Base-by-base conservation (phyloP, 768 basidiomycete genomes). In the Xerocomellus dryophilus region DNA sequence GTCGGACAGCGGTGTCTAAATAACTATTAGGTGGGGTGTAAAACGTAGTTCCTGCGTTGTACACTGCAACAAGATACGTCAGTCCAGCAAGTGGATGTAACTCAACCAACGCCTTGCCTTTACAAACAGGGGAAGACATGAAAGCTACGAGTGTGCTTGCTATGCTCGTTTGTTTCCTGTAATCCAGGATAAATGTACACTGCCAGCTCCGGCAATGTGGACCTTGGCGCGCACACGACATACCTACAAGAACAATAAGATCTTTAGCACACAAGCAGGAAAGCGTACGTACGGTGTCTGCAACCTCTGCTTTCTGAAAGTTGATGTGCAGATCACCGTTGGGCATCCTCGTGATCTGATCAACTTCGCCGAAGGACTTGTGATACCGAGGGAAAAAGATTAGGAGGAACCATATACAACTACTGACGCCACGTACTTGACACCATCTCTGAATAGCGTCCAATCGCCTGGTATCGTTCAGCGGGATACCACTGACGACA, bases 301-400 rank as follows among this genome's bases (percentile, higher is more conserved):
- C 89, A 10, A 91, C 88, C 53, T 90, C 88, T 46, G 84, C 77
- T 49, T 80, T 82, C 43, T 81, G 78, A 63, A 90, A 91, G 62
- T 85, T 82, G 45, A 91, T 77, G 61, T 88, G 83, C n/a, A 90
- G 71, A 68, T 91, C 88, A 41, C 85, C 86, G 58, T 88, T 90
- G 46, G 84, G 84, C 77, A 86, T 81, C 47, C 88, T 76, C 35
- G 76, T 79, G 64, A 91, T 88, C 58, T 84, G 82, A 59, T 80
- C 83, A 11, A 91, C 70, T 71, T 88, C 87, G 39, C 89, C 89
- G 69, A 91, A 91, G 59, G 76, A 81, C 87, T 88, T 54, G 38
- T 0, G 17, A 38, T 25, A 47, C 29, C 63, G n/a, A 46, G 27
- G 50, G 27, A 49, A 39, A 46, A 53, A 55, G 17, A 47, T 60